Conservation (phyloP, 1,284 basidiomycete species). For the Tilletia caries region DNA sequence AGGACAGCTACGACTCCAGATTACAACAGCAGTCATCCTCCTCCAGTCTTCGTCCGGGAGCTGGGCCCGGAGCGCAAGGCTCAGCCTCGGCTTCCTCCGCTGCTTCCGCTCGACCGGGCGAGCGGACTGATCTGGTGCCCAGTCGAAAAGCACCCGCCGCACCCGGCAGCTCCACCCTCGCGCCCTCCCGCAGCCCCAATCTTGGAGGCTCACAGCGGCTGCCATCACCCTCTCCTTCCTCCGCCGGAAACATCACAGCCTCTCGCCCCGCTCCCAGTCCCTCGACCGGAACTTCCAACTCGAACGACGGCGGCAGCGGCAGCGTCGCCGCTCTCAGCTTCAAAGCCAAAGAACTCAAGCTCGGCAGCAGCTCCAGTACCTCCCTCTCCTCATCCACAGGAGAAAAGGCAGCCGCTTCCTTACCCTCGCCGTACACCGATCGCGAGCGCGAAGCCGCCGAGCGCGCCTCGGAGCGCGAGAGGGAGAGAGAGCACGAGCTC, state of each 20-base stretch:
- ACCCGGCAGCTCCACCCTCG: conserved; percentile 20
- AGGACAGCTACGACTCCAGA: conserved; percentile 3
- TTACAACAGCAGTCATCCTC: background rate
- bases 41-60: background rate
- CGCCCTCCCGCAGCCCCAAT: background rate
- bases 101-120: conserved; percentile 4
- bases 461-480: background rate
- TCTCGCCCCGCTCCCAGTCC: conserved; percentile 23
- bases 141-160: conserved; percentile 45
- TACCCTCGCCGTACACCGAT: background rate
- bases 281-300: conserved; percentile 23
- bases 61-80: background rate
- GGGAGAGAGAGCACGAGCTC: background rate
- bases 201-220: conserved; percentile 1
- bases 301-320: conserved; percentile 18
- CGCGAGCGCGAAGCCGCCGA: conserved; percentile 18
- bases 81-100: background rate
- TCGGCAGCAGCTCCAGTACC: conserved; percentile 5
- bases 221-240: conserved; percentile 15
- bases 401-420: background rate
- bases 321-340: conserved; percentile 36
- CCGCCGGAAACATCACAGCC: conserved; percentile 16
- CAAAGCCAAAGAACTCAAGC: conserved; percentile 49
- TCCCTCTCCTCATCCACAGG: background rate
- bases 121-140: conserved; percentile 31